phyloP scores from a whole-genome alignment of 2,329 filamentous ascomycete genomes.

The Ceratocystis eucalypticola region DNA sequence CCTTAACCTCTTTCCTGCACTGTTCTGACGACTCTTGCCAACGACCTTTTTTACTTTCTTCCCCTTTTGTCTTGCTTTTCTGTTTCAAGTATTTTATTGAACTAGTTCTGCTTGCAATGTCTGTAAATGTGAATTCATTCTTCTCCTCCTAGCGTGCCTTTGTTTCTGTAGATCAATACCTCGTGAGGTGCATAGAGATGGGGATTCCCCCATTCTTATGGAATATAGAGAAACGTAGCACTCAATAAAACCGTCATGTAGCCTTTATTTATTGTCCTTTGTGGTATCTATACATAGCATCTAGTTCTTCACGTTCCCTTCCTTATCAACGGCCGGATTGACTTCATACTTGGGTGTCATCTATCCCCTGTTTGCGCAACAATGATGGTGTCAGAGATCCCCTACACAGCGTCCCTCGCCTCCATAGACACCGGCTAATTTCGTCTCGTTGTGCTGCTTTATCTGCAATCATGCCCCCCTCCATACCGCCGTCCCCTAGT shows the following conservation, averaged over 20 bases:
- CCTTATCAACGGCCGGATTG: neutral
- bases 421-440: neutral
- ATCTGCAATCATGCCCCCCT: neutral
- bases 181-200: neutral
- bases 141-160: neutral
- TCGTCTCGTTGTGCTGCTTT: neutral
- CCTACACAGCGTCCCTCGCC: neutral
- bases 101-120: neutral
- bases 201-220: too few relatives aligned
- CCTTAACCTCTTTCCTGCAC: neutral
- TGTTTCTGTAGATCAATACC: neutral
- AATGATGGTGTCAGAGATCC: neutral
- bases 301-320: neutral
- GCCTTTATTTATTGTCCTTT: neutral
- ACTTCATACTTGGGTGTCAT: neutral
- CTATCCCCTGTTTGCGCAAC: neutral
- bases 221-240: too few relatives aligned
- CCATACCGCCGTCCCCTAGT: neutral
- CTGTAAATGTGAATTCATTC: constrained; percentile 2
- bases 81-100: neutral
- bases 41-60: constrained; percentile 4
- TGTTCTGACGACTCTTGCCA: constrained; percentile 4
- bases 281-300: neutral
- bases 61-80: neutral
- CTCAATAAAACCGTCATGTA: neutral